Percentiles rank a stretch among this genome's conserved stretches.
Evolutionary conservation across 129 eudicot genomes (phyloP).

Genomic region (Saussurea involucrata): DNA sequence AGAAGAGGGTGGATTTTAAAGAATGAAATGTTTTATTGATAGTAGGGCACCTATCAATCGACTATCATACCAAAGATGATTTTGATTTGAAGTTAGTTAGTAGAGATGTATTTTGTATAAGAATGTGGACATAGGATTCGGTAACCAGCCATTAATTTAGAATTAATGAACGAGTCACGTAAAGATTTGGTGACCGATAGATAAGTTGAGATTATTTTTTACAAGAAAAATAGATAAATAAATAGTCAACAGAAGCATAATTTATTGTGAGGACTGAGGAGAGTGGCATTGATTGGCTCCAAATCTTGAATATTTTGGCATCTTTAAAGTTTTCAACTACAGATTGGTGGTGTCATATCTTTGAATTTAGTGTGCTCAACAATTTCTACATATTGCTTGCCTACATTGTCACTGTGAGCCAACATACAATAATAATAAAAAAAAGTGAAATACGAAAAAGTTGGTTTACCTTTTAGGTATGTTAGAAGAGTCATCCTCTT

Average conservation of each 20-base stretch:
- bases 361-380: constrained; percentile 34
- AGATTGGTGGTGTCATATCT: constrained; percentile 24
- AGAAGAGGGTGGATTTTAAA: not conserved
- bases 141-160: not conserved
- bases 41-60: not conserved
- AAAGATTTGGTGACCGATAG: constrained; percentile 18
- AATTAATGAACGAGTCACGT: not conserved
- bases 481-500: too few species aligned
- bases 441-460: too few species aligned
- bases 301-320: constrained; percentile 16
- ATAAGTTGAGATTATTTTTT: not conserved
- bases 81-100: too few species aligned
- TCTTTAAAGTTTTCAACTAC: constrained; percentile 18
- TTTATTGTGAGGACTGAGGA: constrained; percentile 19
- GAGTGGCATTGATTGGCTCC: constrained; percentile 29
- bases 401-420: not conserved
- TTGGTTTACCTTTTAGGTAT: too few species aligned
- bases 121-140: not conserved
- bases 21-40: not conserved
- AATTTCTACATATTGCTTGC: constrained; percentile 16
- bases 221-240: not conserved
- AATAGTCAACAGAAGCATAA: not conserved
- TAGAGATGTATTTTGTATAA: not conserved
- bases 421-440: not conserved
- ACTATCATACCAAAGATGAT: not conserved